Evolutionary conservation across 2,329 filamentous ascomycete genomes (phyloP), one percentile per base, ranked within the genome.

Genomic region (Epichloe baconii): DNA sequence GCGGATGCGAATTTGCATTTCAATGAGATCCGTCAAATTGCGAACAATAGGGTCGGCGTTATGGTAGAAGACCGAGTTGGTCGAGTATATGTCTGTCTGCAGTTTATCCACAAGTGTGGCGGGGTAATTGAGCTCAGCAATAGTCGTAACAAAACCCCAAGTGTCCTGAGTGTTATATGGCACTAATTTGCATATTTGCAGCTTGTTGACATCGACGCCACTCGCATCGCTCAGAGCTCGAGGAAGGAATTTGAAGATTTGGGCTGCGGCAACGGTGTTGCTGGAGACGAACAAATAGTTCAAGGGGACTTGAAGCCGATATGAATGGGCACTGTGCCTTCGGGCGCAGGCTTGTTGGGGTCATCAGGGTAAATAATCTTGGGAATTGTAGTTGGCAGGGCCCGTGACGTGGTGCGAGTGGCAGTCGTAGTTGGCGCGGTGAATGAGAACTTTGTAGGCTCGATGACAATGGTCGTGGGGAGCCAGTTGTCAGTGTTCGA

Each of bases 281-380:
- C 72, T 73, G 11, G 85, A 82, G 31, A 97, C 86, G 63, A 94
- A 95, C 8, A 78, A 71, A 66, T 93, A 98, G 70, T 94, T 91
- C 58, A 95, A 76, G 1, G 79, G 62, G 82, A 85, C 49, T 80
- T 72, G 76, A 97, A 96, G 36, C 86, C 93, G 55, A 97, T 77
- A 64, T 95, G 88, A 58, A 95, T 83, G 58, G 86, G 68, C 4
- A 79, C 81, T 1, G 79, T 81, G 58, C 86, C 85, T 3, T 74
- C 68, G 0, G 87, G 85, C 17, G 74, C 66, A 4, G 69, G 53
- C 10, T 64, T 58, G 19, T 74, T 71, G 47, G 77, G 74, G 51
- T 77, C 74, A 41, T 80, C 78, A 8, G 88, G 88, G 31, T 82
- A 79, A 57, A 96, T 90, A 43, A 86, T 78, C 60, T 80, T 80